Percentiles rank a stretch among this genome's conserved stretches.
phyloP scores from a whole-genome alignment of 2,329 filamentous ascomycete genomes.

The Thielaviopsis punctulata region DNA sequence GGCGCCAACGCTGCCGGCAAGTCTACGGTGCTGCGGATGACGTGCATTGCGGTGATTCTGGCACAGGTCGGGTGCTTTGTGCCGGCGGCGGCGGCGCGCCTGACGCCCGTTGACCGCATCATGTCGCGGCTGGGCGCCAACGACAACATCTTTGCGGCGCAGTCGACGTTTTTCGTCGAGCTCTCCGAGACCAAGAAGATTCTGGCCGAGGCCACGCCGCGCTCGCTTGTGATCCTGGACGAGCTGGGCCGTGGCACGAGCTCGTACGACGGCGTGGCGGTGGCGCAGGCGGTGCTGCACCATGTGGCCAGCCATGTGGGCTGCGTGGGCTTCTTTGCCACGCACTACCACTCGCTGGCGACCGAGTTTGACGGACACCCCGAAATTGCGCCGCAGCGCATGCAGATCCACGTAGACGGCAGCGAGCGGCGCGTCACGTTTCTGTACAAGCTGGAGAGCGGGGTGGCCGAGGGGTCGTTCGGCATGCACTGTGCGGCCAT shows the following conservation, averaged over 20 bases:
- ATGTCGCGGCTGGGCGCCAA: constrained; percentile 97
- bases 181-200: constrained; percentile 97
- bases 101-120: constrained; percentile 90
- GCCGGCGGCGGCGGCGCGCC: constrained; percentile 60
- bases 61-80: constrained; percentile 91
- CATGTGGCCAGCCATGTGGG: constrained; percentile 87
- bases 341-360: constrained; percentile 88
- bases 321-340: constrained; percentile 91
- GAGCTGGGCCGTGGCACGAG: constrained; percentile 89
- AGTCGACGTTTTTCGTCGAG: constrained; percentile 97
- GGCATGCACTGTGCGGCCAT: constrained; percentile 98
- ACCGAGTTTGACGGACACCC: constrained; percentile 82
- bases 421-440: constrained; percentile 79
- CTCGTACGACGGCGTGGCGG: constrained; percentile 90
- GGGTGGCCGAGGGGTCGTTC: constrained; percentile 89
- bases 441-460: constrained; percentile 81
- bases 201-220: constrained; percentile 77
- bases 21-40: constrained; percentile 92
- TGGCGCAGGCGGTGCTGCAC: constrained; percentile 93
- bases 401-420: constrained; percentile 90
- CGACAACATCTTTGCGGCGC: constrained; percentile 96
- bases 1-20: constrained; percentile 96
- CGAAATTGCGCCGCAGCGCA: constrained; percentile 69
- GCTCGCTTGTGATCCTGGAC: constrained; percentile 89
- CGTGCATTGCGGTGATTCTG: constrained; percentile 91